Base-by-base conservation (phyloP, 2,329 filamentous ascomycete genomes). In the Talaromyces marneffei region DNA sequence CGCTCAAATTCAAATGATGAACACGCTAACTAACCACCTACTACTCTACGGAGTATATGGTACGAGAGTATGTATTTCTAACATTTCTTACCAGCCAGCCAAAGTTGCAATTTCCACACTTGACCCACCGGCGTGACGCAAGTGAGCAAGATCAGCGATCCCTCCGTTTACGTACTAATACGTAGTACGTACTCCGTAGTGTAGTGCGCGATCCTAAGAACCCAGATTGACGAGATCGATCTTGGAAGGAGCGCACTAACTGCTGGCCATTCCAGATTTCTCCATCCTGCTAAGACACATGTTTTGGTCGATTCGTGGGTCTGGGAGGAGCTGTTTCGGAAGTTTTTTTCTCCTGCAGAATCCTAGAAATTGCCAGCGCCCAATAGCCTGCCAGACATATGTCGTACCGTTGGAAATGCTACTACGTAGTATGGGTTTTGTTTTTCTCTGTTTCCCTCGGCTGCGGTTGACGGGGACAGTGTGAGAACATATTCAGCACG, bases 61-160 rank as follows among this genome's bases (percentile, higher is more conserved):
- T n/a, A n/a, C n/a, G n/a, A n/a, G n/a, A n/a, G n/a, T n/a, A n/a
- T n/a, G n/a, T n/a, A 9, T 42, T 57, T 57, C 40, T 48, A 33
- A 33, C 37, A 27, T 48, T n/a, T 48, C 44, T n/a, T 25, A 16
- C n/a, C 46, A 52, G 48, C 48, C 48, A 44, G 39, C 44, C 35
- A 44, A 59, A 40, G 44, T 52, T 40, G 33, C 33, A 59, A 59
- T 59, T 52, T 35, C 57, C 46, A 58, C 54, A 18, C n/a, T 14
- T 35, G 60, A 39, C 60, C 60, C 60, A 62, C 60, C 37, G 29
- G 25, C 46, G 60, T 58, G 60, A 62, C 60, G 60, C 60, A 57
- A 61, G 33, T 20, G 29, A 61, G 53, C 20, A 33, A 57, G 42
- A 48, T 39, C 40, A 33, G 29, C 12, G 16, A 23, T n/a, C 31